Percentiles rank a stretch among this genome's conserved stretches.
phyloP scores from a whole-genome alignment of 495 filamentous ascomycete species.

The Letharia columbiana region DNA sequence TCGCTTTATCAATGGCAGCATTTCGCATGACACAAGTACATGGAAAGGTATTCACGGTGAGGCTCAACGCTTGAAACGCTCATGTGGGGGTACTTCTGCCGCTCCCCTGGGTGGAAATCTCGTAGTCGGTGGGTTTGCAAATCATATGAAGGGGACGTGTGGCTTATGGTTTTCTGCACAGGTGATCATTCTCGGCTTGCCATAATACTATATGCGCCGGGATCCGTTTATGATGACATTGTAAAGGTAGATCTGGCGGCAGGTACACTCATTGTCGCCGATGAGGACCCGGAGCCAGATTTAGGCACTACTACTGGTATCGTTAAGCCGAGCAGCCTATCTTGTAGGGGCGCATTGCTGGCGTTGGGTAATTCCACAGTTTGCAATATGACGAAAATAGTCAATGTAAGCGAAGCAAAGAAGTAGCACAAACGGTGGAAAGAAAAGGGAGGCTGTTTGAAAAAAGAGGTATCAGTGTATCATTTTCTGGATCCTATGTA shows the following conservation, averaged over 20 bases:
- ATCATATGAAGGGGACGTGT: too few relatives aligned
- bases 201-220: background rate
- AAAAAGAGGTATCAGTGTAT: too few relatives aligned
- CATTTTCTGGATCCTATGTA: too few relatives aligned
- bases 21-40: background rate
- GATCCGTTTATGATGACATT: background rate
- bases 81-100: background rate
- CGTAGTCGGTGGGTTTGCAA: background rate
- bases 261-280: background rate
- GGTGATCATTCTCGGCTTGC: background rate
- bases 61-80: background rate
- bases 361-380: background rate
- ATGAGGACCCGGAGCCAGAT: background rate
- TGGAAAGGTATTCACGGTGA: background rate
- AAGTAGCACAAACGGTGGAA: background rate
- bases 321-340: background rate
- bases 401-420: background rate
- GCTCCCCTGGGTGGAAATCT: background rate
- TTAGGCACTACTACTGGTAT: background rate
- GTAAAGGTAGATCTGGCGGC: background rate
- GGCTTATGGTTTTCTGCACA: background rate
- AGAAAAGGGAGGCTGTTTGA: too few relatives aligned
- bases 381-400: background rate
- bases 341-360: background rate
- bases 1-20: background rate